A percentile compares a stretch with the other conserved stretches of the same genome.
Conservation (phyloP, 2,329 filamentous ascomycete species). For the Alternaria dauci region DNA sequence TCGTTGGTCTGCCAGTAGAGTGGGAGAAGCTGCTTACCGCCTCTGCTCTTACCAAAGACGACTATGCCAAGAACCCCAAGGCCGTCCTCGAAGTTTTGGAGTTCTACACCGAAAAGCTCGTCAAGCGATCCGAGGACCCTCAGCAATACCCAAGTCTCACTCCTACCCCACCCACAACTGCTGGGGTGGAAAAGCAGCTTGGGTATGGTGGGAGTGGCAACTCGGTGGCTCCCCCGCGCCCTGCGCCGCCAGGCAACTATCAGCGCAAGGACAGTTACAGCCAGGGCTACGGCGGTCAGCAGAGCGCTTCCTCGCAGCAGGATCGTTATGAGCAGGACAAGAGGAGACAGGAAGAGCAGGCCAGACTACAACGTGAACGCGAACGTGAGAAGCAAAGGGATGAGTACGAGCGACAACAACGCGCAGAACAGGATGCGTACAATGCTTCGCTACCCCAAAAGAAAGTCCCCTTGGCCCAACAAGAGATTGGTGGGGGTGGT, state of each 20-base stretch:
- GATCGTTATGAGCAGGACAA: slow-evolving; percentile 9
- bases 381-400: slow-evolving; percentile 52
- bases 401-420: slow-evolving; percentile 56
- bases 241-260: slow-evolving; percentile 54
- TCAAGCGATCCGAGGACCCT: slow-evolving; percentile 76
- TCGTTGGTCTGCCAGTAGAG: slow-evolving; percentile 91
- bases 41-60: slow-evolving; percentile 96
- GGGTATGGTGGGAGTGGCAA: slow-evolving; percentile 56
- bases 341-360: slow-evolving; percentile 54
- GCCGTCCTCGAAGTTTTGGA: slow-evolving; percentile 77
- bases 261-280: slow-evolving; percentile 58
- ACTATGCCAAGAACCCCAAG: slow-evolving; percentile 92
- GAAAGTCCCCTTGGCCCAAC: slow-evolving; percentile 81
- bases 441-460: slow-evolving; percentile 88
- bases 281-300: slow-evolving; percentile 40
- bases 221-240: slow-evolving; percentile 59
- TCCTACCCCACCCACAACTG: slow-evolving; percentile 68
- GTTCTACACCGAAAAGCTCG: slow-evolving; percentile 82
- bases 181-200: slow-evolving; percentile 58
- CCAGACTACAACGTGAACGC: slow-evolving; percentile 44
- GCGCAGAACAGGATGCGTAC: slow-evolving; percentile 84
- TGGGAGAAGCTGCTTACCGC: slow-evolving; percentile 97
- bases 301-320: slow-evolving; percentile 46
- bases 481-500: slow-evolving; percentile 78
- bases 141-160: slow-evolving; percentile 72